These are phyloP conservation scores for Breviolum minutum DNA, from an alignment of 73 alveolate genomes.

Conservation along the genomic window DNA sequence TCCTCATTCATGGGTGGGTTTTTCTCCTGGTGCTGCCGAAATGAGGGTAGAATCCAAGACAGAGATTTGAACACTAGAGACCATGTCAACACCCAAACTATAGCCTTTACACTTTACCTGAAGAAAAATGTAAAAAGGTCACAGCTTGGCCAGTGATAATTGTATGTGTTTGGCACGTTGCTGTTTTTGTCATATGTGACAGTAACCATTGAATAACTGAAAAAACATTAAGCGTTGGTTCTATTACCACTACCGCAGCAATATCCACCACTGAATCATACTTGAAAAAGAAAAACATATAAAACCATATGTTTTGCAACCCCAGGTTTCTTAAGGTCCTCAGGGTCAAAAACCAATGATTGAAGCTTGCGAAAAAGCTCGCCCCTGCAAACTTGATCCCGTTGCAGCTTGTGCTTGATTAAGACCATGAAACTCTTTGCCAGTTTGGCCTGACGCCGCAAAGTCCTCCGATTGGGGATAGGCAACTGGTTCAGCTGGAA, in stretches of 20 bases:
- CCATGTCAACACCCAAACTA: too few species aligned
- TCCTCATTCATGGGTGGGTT: not conserved
- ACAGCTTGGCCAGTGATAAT: too few species aligned
- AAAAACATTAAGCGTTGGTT: not conserved
- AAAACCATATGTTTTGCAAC: not conserved
- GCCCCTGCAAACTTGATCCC: not conserved
- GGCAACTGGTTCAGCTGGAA: not conserved
- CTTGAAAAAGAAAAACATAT: not conserved
- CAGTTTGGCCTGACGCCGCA: not conserved
- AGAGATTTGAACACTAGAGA: too few species aligned
- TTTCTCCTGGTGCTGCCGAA: not conserved
- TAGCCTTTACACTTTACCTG: too few species aligned
- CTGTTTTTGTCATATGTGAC: too few species aligned
- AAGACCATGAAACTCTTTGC: not conserved
- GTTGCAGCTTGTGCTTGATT: not conserved
- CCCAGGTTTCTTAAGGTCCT: not conserved
- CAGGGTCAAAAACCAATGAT: conserved; percentile 14
- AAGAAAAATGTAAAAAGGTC: too few species aligned
- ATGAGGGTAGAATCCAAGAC: too few species aligned
- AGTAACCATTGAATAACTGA: not conserved
- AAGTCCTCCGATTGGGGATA: not conserved
- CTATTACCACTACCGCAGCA: too few species aligned
- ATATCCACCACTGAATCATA: not conserved
- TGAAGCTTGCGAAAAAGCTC: not conserved
- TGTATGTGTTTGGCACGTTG: too few species aligned